Base-by-base conservation (phyloP, 2,329 filamentous ascomycete genomes). In the Ophiostoma fasciatum region DNA sequence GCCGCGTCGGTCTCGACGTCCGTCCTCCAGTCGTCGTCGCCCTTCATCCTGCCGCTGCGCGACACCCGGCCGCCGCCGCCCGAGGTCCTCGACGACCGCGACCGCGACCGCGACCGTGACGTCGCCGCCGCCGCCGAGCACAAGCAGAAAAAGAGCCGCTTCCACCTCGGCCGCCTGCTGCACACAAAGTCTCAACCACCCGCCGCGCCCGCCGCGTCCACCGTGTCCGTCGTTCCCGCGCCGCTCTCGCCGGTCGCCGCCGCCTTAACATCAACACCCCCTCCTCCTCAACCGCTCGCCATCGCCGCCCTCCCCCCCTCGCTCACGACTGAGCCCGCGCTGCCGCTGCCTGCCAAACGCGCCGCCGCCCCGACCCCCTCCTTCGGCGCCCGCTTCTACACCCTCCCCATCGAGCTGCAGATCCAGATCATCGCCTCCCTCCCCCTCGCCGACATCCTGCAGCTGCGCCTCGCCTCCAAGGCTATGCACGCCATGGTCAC, bases 361-460 rank as follows among this genome's bases (percentile, higher is more conserved):
- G 56, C 43, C 46, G 55, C 13, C 42, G 43, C 9, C 45, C 47
- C 18, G 19, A 38, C 26, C 19, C 45, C 7, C 18, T 37, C 14
- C 36, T 36, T 6, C 33, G 44, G 10, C 39, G 45, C 4, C 38
- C 44, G 10, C 23, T 75, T 78, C 42, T 55, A 68, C 17, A 57
- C 56, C 21, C 55, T 78, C 6, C 74, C 74, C 3, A 71, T 64
- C 40, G 74, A 78, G 51, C 54, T 78, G 31, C 72, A 77, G 50
- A 63, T 74, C 18, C 70, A 77, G 46, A 67, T 78, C 43, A 66
- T 78, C 33, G 63, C 69, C 3, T 64, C 64, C 2, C 57, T 78
- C 20, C 70, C 74, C 1, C 60, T 78, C 26, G 67, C 68, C 22
- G 71, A 75, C 40, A 58, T 78, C 13, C 58, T 78, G 22, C 74